Evolutionary conservation across 2,329 filamentous ascomycete species (phyloP).

Genomic region (Penicillium sp.): DNA sequence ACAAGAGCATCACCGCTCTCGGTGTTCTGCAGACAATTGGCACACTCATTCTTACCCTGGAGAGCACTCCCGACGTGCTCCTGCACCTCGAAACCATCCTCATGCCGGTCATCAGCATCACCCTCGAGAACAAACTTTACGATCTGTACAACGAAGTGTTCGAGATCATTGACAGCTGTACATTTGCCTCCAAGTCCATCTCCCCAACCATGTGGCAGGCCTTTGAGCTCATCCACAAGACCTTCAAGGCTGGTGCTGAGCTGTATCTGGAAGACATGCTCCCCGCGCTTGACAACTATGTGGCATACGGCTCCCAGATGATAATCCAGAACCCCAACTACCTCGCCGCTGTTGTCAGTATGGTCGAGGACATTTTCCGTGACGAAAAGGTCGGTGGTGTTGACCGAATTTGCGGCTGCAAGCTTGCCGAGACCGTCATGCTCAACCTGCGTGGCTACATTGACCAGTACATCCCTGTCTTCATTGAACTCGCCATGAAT

Average conservation of each 20-base stretch:
- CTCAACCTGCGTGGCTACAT: constrained; percentile 87
- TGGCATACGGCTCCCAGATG: constrained; percentile 84
- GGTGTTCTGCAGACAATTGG: constrained; percentile 97
- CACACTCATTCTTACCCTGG: constrained; percentile 92
- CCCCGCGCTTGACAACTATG: constrained; percentile 95
- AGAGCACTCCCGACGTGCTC: constrained; percentile 95
- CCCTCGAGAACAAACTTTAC: constrained; percentile 96
- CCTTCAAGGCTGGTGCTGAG: constrained; percentile 96
- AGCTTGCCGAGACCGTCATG: constrained; percentile 96
- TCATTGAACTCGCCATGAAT: constrained; percentile 86
- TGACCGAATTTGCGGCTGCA: constrained; percentile 96
- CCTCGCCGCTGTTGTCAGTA: constrained; percentile 84
- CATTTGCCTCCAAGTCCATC: constrained; percentile 94
- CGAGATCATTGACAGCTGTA: constrained; percentile 99
- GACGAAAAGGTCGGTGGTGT: constrained; percentile 92
- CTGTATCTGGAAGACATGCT: constrained; percentile 99
- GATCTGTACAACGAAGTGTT: constrained; percentile 98
- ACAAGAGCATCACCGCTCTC: constrained; percentile 97
- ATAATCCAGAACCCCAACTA: constrained; percentile 84
- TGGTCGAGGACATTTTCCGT: constrained; percentile 93
- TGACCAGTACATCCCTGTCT: constrained; percentile 85
- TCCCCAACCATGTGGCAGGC: constrained; percentile 98
- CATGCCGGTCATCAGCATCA: constrained; percentile 96
- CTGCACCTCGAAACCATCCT: constrained; percentile 92
- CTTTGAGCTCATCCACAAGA: constrained; percentile 94